These are phyloP conservation scores for Eucalyptus dawsonii DNA, from an alignment of 345 rosid genomes.

Conservation along the genomic window DNA sequence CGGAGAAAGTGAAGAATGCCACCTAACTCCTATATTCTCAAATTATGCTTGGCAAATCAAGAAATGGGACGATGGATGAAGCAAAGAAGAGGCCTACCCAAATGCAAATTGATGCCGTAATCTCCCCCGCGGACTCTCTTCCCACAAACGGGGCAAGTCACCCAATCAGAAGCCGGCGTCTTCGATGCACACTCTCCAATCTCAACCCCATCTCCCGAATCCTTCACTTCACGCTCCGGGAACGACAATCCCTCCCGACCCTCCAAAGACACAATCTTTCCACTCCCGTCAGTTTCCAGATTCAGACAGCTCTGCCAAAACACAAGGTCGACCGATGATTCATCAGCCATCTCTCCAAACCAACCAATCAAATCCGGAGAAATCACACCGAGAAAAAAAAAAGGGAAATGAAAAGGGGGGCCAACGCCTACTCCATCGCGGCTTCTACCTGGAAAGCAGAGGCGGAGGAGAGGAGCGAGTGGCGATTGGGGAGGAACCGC, in stretches of 20 bases:
- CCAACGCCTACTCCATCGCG: background rate
- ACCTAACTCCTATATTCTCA: background rate
- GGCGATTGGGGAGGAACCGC: constrained; percentile 48
- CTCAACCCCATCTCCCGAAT: background rate
- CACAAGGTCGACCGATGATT: background rate
- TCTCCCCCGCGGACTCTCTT: constrained; percentile 25
- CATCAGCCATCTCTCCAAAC: background rate
- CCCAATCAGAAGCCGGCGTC: constrained; percentile 3
- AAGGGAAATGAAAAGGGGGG: too few species aligned
- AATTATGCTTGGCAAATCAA: background rate
- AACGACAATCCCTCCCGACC: background rate
- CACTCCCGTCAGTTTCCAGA: constrained; percentile 5
- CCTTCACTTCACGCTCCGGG: background rate
- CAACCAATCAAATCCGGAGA: background rate
- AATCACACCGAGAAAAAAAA: background rate
- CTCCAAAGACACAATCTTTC: background rate
- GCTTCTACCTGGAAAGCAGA: constrained; percentile 12
- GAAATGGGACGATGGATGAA: background rate
- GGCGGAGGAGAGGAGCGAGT: constrained; percentile 31
- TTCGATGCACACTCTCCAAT: background rate
- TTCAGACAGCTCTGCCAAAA: constrained; percentile 21
- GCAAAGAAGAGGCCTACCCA: constrained; percentile 18
- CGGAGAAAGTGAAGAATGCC: background rate
- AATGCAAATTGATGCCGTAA: constrained; percentile 39
- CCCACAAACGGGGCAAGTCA: constrained; percentile 41